Evolutionary conservation across 768 basidiomycete genomes (phyloP).

Genomic region (Dacryopinax spathularia): DNA sequence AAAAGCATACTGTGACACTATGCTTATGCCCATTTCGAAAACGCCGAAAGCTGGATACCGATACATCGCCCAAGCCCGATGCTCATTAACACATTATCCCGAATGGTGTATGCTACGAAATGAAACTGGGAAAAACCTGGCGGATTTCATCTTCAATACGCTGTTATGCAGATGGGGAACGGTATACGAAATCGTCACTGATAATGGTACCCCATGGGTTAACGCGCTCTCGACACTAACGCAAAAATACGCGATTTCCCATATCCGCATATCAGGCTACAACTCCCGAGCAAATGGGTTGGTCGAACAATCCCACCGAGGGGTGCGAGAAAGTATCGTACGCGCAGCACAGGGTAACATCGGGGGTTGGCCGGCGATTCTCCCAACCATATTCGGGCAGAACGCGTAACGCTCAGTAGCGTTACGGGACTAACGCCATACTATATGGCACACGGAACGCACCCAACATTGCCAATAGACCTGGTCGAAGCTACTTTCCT

Average conservation of each 20-base stretch:
- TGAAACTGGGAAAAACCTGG: constrained; percentile 11
- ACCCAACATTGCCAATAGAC: too few species aligned
- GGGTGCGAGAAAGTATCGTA: constrained; percentile 24
- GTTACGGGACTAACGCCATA: constrained; percentile 25
- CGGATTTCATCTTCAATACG: constrained; percentile 15
- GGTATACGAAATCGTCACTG: constrained; percentile 13
- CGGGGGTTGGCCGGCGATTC: constrained; percentile 22
- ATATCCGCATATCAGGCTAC: too few species aligned
- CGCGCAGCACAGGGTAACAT: constrained; percentile 25
- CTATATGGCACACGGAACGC: too few species aligned
- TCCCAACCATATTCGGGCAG: constrained; percentile 19
- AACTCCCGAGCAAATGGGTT: too few species aligned
- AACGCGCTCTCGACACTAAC: too few species aligned
- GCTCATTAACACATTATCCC: too few species aligned
- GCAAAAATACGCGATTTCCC: too few species aligned
- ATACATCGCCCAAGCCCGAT: too few species aligned
- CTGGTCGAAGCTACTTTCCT: too few species aligned
- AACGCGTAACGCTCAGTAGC: constrained; percentile 17
- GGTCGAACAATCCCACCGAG: constrained; percentile 22
- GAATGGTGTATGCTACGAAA: constrained; percentile 19
- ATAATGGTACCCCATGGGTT: constrained; percentile 14
- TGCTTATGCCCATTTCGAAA: too few species aligned
- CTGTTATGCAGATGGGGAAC: constrained; percentile 14
- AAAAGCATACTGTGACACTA: too few species aligned
- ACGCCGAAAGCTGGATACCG: too few species aligned